phyloP scores from a whole-genome alignment of 257 asterid species.

The Solanum piurae region DNA sequence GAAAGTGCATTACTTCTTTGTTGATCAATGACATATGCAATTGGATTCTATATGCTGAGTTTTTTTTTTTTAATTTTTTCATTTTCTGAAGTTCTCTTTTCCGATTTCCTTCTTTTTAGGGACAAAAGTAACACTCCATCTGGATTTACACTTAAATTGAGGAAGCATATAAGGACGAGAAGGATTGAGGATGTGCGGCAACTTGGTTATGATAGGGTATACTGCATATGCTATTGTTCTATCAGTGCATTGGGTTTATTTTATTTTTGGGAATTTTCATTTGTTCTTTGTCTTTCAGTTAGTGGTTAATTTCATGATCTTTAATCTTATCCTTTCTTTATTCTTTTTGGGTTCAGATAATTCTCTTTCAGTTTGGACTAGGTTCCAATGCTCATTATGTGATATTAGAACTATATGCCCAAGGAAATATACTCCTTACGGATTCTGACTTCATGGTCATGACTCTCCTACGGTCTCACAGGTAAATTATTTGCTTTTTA shows the following conservation, averaged over 20 bases:
- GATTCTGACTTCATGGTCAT: constrained; percentile 77
- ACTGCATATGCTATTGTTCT: background rate
- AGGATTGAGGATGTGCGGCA: constrained; percentile 98
- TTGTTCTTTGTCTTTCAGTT: background rate
- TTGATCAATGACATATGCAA: background rate
- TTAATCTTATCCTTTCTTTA: background rate
- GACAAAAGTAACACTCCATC: constrained; percentile 98
- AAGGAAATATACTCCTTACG: constrained; percentile 90
- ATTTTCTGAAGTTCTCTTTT: background rate
- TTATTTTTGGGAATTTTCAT: background rate
- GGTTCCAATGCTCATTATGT: constrained; percentile 84
- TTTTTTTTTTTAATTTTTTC: background rate
- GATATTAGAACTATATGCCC: constrained; percentile 92
- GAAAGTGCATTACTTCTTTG: background rate
- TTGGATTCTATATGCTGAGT: background rate
- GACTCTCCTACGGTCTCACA: constrained; percentile 97
- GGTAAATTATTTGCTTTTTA: constrained; percentile 32
- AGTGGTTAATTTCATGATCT: background rate
- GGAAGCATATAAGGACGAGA: constrained; percentile 92
- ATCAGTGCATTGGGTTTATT: background rate
- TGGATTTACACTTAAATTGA: constrained; percentile 86
- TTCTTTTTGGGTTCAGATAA: constrained; percentile 38
- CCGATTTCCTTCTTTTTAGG: constrained; percentile 20
- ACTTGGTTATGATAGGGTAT: constrained; percentile 97
- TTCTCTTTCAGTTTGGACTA: constrained; percentile 88